phyloP scores from a whole-genome alignment of 1,284 basidiomycete genomes.

The Naganishia cerealis region DNA sequence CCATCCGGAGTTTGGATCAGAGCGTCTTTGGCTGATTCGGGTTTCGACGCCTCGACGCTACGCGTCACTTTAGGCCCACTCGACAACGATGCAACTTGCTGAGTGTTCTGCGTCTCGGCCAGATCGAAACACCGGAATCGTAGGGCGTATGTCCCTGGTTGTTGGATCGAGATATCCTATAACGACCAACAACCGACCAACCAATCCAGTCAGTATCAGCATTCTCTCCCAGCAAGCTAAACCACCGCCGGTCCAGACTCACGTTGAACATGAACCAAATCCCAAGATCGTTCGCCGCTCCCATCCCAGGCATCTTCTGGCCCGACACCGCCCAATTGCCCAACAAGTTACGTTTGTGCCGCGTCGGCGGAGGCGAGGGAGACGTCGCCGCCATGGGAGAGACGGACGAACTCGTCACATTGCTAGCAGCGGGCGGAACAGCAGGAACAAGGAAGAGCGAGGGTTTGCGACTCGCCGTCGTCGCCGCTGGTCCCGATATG shows the following conservation, averaged over 20 bases:
- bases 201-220: too few relatives aligned
- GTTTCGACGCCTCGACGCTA: too few relatives aligned
- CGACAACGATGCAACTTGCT: too few relatives aligned
- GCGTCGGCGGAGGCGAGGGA: not conserved
- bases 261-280: constrained; percentile 23
- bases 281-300: constrained; percentile 11
- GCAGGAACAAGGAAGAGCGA: not conserved
- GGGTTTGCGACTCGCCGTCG: not conserved
- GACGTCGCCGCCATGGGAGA: not conserved
- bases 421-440: not conserved
- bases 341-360: constrained; percentile 2
- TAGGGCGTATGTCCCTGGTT: constrained; percentile 10
- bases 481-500: too few relatives aligned
- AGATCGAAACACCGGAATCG: constrained; percentile 20
- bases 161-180: constrained; percentile 18
- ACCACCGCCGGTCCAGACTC: not conserved
- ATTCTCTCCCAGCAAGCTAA: not conserved
- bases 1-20: too few relatives aligned
- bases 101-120: not conserved
- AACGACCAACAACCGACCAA: not conserved
- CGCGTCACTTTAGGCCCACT: too few relatives aligned
- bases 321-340: constrained; percentile 19
- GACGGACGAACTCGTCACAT: not conserved
- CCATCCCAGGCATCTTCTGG: constrained; percentile 24
- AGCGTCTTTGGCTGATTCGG: too few relatives aligned